Evolutionary conservation across 805 yeast species (phyloP).

Genomic region (Starmera amethionina): DNA sequence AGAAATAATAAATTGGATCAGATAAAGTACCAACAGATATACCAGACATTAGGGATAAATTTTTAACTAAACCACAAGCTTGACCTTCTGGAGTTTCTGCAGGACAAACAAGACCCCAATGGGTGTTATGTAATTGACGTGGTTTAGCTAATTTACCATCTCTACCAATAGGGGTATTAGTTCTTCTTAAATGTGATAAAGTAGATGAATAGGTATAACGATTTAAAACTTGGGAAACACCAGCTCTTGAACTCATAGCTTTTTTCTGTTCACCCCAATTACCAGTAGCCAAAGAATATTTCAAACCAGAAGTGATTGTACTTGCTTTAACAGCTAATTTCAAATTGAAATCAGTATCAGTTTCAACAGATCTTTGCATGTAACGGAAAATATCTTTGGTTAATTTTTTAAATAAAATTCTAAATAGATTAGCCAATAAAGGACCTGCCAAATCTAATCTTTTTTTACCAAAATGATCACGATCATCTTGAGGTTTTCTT

Average conservation of each 20-base stretch:
- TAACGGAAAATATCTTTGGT: constrained; percentile 96
- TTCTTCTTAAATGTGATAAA: constrained; percentile 94
- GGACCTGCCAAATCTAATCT: constrained; percentile 99
- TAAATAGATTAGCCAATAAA: constrained; percentile 86
- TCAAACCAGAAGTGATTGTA: constrained; percentile 93
- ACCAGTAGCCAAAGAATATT: constrained; percentile 97
- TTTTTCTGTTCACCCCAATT: constrained; percentile 99
- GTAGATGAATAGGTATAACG: constrained; percentile 99
- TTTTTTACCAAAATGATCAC: constrained; percentile 99
- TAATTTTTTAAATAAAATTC: constrained; percentile 86
- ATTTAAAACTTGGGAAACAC: constrained; percentile 97
- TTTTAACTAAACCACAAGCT: constrained; percentile 98
- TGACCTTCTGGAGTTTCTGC: constrained; percentile 99
- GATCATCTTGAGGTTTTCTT: constrained; percentile 96
- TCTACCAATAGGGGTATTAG: constrained; percentile 98
- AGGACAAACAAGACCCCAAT: constrained; percentile 99
- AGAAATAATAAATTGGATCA: constrained; percentile 82
- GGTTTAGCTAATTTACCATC: constrained; percentile 99
- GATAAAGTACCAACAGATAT: constrained; percentile 98
- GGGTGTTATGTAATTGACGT: constrained; percentile 97
- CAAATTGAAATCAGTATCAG: constrained; percentile 92
- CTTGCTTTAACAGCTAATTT: constrained; percentile 95
- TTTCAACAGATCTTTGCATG: constrained; percentile 98
- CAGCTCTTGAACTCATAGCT: constrained; percentile 98
- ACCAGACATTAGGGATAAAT: constrained; percentile 92